These are phyloP conservation scores for Mycena polygramma DNA, from an alignment of 768 basidiomycete species.

Conservation along the genomic window DNA sequence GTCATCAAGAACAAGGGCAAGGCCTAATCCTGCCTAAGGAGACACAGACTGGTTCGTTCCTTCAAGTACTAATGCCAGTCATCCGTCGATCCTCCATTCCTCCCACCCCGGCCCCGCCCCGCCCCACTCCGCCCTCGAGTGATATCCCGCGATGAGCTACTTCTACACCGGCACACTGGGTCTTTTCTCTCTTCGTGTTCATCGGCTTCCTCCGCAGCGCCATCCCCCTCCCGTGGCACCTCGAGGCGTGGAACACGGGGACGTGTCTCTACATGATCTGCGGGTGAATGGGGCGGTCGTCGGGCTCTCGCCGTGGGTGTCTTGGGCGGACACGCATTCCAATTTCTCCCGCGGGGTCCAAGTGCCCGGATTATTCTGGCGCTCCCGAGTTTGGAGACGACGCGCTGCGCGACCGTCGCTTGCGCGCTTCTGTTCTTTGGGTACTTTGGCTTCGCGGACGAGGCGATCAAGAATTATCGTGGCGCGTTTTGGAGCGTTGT, in stretches of 20 bases:
- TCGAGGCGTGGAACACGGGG: slow-evolving; percentile 73
- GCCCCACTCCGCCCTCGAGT: too few species aligned
- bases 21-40: too few species aligned
- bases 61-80: too few species aligned
- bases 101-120: too few species aligned
- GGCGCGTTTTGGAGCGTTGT: slow-evolving; percentile 48
- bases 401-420: slow-evolving; percentile 52
- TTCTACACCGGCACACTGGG: slow-evolving; percentile 45
- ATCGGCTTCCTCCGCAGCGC: slow-evolving; percentile 67
- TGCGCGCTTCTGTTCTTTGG: slow-evolving; percentile 63
- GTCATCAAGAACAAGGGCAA: too few species aligned
- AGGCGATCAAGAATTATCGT: slow-evolving; percentile 60
- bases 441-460: slow-evolving; percentile 67
- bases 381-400: slow-evolving; percentile 47
- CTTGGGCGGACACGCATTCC: slow-evolving; percentile 67
- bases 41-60: too few species aligned
- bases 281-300: slow-evolving; percentile 50
- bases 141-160: slow-evolving; percentile 28
- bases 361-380: slow-evolving; percentile 56
- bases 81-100: too few species aligned
- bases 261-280: slow-evolving; percentile 77
- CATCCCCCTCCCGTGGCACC: slow-evolving; percentile 78
- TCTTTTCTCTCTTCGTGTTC: slow-evolving; percentile 67
- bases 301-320: slow-evolving; percentile 55
- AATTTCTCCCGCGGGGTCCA: slow-evolving; percentile 57